Percentiles rank a stretch among this genome's conserved stretches.
Conservation (phyloP, 2,329 filamentous ascomycete species). For the Aspergillus neoniger region DNA sequence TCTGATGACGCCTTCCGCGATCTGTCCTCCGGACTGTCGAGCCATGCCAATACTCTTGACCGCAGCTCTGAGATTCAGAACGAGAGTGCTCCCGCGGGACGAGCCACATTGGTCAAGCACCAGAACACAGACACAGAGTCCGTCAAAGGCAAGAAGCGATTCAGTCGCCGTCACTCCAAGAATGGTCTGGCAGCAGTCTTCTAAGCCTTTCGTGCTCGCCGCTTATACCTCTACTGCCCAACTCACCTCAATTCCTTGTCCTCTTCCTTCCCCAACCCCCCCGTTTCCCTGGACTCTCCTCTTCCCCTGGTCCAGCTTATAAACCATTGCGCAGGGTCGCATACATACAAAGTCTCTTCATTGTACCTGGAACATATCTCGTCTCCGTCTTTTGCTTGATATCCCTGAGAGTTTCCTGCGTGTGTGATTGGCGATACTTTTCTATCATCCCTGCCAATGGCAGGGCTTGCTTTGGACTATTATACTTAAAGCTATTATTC, state of each 20-base stretch:
- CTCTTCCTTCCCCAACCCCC: constrained; percentile 3
- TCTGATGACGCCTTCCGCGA: constrained; percentile 69
- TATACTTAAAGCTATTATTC: constrained; percentile 27
- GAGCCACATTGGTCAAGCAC: constrained; percentile 48
- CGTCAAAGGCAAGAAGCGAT: constrained; percentile 64
- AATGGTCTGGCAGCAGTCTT: constrained; percentile 91
- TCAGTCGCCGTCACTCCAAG: constrained; percentile 91
- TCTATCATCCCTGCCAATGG: constrained; percentile 19
- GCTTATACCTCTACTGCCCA: constrained; percentile 1
- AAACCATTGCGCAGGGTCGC: constrained; percentile 21
- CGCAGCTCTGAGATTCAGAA: constrained; percentile 42
- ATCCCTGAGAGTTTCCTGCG: constrained; percentile 13
- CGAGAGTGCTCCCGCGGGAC: constrained; percentile 44
- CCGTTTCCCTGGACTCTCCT: constrained; percentile 3
- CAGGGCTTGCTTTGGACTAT: constrained; percentile 12
- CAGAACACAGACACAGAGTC: constrained; percentile 53
- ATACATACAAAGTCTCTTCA: constrained; percentile 10
- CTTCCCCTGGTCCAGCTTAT: neutral
- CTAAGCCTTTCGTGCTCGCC: constrained; percentile 42
- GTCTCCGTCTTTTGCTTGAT: constrained; percentile 24
- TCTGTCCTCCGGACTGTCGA: constrained; percentile 71
- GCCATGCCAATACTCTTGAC: constrained; percentile 53
- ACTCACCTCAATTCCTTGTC: constrained; percentile 2
- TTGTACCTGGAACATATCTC: constrained; percentile 15
- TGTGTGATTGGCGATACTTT: constrained; percentile 18